Evolutionary conservation across 352 stramenopile genomes (phyloP), one percentile per base, ranked within the genome.

Genomic region (Salisapilia sapeloensis): DNA sequence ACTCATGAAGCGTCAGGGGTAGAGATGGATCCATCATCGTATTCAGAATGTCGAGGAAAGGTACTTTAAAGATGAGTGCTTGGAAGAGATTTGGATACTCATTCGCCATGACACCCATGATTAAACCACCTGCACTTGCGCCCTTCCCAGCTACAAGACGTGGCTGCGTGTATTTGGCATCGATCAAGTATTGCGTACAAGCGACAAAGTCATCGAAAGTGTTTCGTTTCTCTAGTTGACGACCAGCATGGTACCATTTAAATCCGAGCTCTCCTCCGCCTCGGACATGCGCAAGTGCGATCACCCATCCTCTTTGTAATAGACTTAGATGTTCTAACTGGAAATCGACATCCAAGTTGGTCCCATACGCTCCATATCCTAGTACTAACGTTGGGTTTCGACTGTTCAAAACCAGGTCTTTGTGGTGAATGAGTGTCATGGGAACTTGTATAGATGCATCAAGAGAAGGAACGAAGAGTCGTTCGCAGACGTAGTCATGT

Each of bases 1-100:
- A 94, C 52, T 96, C 84, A 44, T 94, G 75, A 12, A 93, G 50
- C 8, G 84, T 96, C 2, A 96, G 57, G 3, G 80, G 77, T 10
- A 94, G 55, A 12, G 39, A 64, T 10, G 69, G 47, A 35, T 96
- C 80, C 38, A 66, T 50, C 81, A 96, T 94, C 1, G 84, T 90
- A 13, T 59, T 53, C 9, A 85, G 15, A 21, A 93, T 83, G 21
- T 94, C 79, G 0, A 95, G 56, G 30, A 96, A 96, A 6, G 84
- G 84, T 17, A 92, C 77, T 24, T 90, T 83, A 42, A 93, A 60
- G 4, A 92, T 53, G 33, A 92, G 34, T 27, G 78, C 76, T 9
- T 59, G 49, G 30, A 89, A 89, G 3, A 91, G 41, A 0, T 72
- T 35, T 0, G 78, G 74, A 16, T 70, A 46, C 23, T 81, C 56